Conservation (phyloP, 805 yeast genomes). For the Saturnispora serradocipensis region DNA sequence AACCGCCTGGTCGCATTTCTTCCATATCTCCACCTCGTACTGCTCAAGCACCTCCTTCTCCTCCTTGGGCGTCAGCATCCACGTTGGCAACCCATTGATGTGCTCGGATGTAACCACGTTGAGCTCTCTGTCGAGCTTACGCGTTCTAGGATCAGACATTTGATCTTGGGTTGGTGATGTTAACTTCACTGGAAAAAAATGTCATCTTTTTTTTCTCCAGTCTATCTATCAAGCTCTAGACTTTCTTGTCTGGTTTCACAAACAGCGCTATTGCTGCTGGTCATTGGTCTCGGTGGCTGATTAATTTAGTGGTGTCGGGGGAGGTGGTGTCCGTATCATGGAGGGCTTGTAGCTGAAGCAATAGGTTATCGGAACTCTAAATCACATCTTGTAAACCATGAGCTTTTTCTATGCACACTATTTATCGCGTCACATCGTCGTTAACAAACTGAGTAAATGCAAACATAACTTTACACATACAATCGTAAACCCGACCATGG, state of each 20-base stretch:
- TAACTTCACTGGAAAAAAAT: no score
- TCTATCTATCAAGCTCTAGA: no score
- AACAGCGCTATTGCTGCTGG: no score
- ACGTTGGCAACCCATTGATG: slow-evolving; percentile 44
- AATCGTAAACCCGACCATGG: slow-evolving; percentile 3
- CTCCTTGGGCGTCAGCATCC: slow-evolving; percentile 72
- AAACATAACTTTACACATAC: no score
- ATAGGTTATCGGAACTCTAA: no score
- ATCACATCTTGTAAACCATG: neutral
- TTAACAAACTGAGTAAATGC: neutral
- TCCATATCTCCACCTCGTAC: slow-evolving; percentile 60
- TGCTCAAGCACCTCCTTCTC: slow-evolving; percentile 64
- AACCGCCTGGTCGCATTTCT: slow-evolving; percentile 58
- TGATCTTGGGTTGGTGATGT: neutral
- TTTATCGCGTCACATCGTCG: neutral
- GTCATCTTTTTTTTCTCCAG: no score
- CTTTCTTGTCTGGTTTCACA: no score
- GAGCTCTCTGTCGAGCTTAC: slow-evolving; percentile 1
- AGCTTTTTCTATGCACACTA: neutral
- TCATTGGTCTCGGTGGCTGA: no score
- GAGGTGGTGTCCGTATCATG: no score
- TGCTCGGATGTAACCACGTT: neutral
- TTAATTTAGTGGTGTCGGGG: no score
- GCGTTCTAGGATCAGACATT: neutral
- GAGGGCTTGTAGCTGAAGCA: no score